Base-by-base conservation (phyloP, 2,329 filamentous ascomycete genomes). In the Clonostachys rosea region DNA sequence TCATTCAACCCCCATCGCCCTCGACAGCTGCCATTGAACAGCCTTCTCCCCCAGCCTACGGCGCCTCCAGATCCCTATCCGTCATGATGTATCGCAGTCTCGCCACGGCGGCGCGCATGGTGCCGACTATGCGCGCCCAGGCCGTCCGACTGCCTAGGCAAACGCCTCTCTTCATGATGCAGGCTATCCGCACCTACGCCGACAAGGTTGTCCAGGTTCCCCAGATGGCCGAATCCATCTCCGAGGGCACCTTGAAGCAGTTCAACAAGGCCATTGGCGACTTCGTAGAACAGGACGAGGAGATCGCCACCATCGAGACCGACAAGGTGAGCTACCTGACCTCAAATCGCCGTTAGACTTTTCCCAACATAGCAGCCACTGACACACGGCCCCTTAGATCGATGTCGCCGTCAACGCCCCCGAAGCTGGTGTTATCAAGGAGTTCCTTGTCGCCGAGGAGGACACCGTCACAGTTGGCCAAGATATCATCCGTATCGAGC, bases 141-240 rank as follows among this genome's bases (percentile, higher is more conserved):
- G 59, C 58, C 45, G 54, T 65, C 47, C 61, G 72, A 59, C 69
- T 79, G 45, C 74, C 76, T 10, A 30, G 24, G 24, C 24, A 30
- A 30, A 30, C 24, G 24, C 24, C 24, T 30, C 24, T 30, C 24
- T 53, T 70, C 34, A 71, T 79, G 61, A 73, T 79, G 61, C 79
- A 83, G 59, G 57, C 54, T n/a, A 73, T 81, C 46, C 78, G 81
- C 55, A 76, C 59, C 54, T 85, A 85, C 62, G 91, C 91, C 65
- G 90, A 95, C 63, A 86, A 82, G 56, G 73, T 92, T 53, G 84
- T 99, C 68, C 92, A 97, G 73, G 94, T 97, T 56, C 94, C 94
- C 34, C 83, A 94, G 65, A 97, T 99, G 94, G 94, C 94, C 54
- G 94, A 99, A 71, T 97, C 94, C 44, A 97, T 99, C 67, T 95